Conservation (phyloP, 2,329 filamentous ascomycete species). For the Fusarium sp. region DNA sequence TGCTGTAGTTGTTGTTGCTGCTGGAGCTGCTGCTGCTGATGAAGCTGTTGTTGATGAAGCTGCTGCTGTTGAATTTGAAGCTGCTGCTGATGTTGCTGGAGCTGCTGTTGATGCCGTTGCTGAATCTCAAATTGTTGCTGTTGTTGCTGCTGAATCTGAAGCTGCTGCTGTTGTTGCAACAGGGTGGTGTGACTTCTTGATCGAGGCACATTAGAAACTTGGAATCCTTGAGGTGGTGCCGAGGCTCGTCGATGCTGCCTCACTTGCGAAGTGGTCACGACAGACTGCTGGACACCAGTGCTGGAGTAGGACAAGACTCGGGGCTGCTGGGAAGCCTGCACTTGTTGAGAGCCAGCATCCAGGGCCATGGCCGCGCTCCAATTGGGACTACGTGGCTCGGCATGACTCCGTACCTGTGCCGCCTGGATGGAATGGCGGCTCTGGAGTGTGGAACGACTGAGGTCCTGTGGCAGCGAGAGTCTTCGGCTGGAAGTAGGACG, state of each 20-base stretch:
- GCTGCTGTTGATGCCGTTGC: slow-evolving; percentile 26
- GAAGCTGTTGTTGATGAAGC: slow-evolving; percentile 30
- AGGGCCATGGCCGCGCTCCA: slow-evolving; percentile 17
- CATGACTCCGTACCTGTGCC: slow-evolving; percentile 16
- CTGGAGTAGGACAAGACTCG: slow-evolving; percentile 33
- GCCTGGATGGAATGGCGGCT: slow-evolving; percentile 24
- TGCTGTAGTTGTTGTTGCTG: slow-evolving; percentile 22
- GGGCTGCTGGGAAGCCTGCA: slow-evolving; percentile 18
- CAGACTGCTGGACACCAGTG: slow-evolving; percentile 27
- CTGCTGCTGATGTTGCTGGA: slow-evolving; percentile 11
- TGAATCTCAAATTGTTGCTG: slow-evolving; percentile 3
- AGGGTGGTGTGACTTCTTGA: slow-evolving; percentile 31
- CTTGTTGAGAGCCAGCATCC: slow-evolving; percentile 20
- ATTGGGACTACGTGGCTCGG: slow-evolving; percentile 29
- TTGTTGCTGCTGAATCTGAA: slow-evolving; percentile 2
- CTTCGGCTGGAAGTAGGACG: slow-evolving; percentile 21
- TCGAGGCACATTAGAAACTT: slow-evolving; percentile 13
- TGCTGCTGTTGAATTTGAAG: slow-evolving; percentile 27
- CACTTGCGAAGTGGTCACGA: slow-evolving; percentile 12
- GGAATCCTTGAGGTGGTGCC: slow-evolving; percentile 29
- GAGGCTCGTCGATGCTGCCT: slow-evolving; percentile 36
- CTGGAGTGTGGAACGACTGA: slow-evolving; percentile 31
- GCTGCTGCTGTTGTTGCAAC: slow-evolving; percentile 30
- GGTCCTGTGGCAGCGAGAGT: slow-evolving; percentile 36
- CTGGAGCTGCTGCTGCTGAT: slow-evolving; percentile 16